Conservation (phyloP, 139 green algal species). For the Chlorokybus atmophyticus region DNA sequence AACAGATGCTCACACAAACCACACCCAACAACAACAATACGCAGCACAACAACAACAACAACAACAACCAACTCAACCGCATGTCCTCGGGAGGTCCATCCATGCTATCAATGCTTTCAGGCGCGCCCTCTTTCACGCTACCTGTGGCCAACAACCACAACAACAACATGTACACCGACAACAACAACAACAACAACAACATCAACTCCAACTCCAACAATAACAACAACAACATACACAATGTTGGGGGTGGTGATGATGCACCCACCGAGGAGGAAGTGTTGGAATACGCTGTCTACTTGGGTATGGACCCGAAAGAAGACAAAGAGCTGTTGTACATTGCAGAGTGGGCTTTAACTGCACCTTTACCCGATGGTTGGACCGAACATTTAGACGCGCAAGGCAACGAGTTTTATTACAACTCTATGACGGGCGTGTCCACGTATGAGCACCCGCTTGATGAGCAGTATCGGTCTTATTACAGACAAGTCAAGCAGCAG, state of each 20-base stretch:
- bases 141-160: too few species aligned
- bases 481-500: conserved; percentile 7
- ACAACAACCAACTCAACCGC: too few species aligned
- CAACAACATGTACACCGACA: too few species aligned
- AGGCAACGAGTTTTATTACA: conserved; percentile 45
- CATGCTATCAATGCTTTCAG: too few species aligned
- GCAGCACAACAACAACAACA: too few species aligned
- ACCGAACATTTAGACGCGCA: conserved; percentile 43
- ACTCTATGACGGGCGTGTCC: conserved; percentile 34
- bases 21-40: too few species aligned
- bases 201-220: not conserved
- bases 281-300: conserved; percentile 31
- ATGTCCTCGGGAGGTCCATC: too few species aligned
- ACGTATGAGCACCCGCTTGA: conserved; percentile 66
- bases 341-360: conserved; percentile 58
- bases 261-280: conserved; percentile 30
- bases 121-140: too few species aligned
- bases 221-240: too few species aligned
- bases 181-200: not conserved
- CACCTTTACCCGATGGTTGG: conserved; percentile 50
- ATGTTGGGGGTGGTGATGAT: not conserved
- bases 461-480: conserved; percentile 38
- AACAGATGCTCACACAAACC: too few species aligned
- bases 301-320: conserved; percentile 29
- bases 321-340: conserved; percentile 58